Conservation (phyloP, 768 basidiomycete genomes). For the Russula brevipes region DNA sequence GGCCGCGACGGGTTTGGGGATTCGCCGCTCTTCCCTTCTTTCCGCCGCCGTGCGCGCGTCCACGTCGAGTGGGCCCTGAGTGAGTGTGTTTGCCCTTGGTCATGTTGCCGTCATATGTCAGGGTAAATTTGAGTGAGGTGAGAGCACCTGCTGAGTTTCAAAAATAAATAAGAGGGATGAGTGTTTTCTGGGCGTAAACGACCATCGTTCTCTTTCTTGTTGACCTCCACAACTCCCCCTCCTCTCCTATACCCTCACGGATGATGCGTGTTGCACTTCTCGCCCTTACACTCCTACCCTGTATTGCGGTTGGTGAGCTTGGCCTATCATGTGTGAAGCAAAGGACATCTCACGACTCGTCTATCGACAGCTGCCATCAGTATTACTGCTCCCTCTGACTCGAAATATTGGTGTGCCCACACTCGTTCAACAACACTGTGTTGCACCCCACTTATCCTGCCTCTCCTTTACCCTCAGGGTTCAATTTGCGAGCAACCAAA, state of each 20-base stretch:
- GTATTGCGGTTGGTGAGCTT: constrained; percentile 27
- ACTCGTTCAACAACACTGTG: background rate
- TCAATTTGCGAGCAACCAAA: constrained; percentile 33
- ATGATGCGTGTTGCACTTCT: constrained; percentile 31
- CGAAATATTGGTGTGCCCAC: constrained; percentile 32
- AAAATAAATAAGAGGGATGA: background rate
- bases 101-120: constrained; percentile 10
- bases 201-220: background rate
- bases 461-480: constrained; percentile 30
- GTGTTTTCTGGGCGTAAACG: background rate
- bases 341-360: background rate
- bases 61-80: background rate
- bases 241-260: background rate
- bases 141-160: constrained; percentile 11
- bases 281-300: constrained; percentile 30
- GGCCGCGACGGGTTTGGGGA: constrained; percentile 11
- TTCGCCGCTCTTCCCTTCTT: background rate
- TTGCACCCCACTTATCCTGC: background rate
- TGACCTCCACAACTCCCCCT: constrained; percentile 3
- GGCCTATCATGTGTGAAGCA: background rate
- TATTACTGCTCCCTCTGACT: constrained; percentile 31
- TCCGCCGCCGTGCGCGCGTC: background rate
- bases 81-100: constrained; percentile 9
- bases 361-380: constrained; percentile 29
- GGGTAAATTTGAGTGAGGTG: background rate